Base-by-base conservation (phyloP, 768 basidiomycete species). In the Auricularia heimuer region DNA sequence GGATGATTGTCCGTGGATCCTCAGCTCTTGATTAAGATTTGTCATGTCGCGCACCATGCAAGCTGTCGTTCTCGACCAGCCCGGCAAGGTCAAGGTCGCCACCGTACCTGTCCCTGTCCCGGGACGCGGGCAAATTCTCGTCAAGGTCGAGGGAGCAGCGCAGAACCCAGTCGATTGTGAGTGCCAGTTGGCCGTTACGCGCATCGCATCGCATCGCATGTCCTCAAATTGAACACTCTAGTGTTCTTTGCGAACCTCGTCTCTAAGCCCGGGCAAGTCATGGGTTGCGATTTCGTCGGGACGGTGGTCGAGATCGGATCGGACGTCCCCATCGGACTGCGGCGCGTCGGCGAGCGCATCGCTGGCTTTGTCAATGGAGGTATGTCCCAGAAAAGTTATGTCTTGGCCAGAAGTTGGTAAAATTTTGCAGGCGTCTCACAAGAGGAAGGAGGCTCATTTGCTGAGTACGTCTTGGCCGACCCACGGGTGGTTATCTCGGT, bases 201-300 rank as follows among this genome's bases (percentile, higher is more conserved):
- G 29, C 2, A 29, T 29, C 29, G 29, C 29, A 29, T 29, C 29
- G 29, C 29, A 29, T 29, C 29, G 29, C 29, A 29, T 29, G 29
- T 29, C 29, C 29, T 29, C 29, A 29, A 29, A 29, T 29, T 29
- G 29, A 29, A 16, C 18, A 21, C 16, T 16, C 47, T 18, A 51
- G 47, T 51, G 18, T 21, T 12, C 47, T 51, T 51, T 18, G 18
- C 18, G 14, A 18, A 8, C 47, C 7, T 14, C 6, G 18, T 12
- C 21, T 51, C 47, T 16, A 8, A 21, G 14, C 16, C 47, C 14
- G 47, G 47, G 3, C 18, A 16, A 10, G 47, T 72, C 63, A 65
- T 66, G 16, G 73, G 73, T 18, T 69, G 69, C 66, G 73, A 73
- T 60, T 73, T 68, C 56, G 68, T 72, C 21, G 73, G 73, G 16